Evolutionary conservation across 2,329 filamentous ascomycete genomes (phyloP).

Genomic region (Diaporthe velutina): DNA sequence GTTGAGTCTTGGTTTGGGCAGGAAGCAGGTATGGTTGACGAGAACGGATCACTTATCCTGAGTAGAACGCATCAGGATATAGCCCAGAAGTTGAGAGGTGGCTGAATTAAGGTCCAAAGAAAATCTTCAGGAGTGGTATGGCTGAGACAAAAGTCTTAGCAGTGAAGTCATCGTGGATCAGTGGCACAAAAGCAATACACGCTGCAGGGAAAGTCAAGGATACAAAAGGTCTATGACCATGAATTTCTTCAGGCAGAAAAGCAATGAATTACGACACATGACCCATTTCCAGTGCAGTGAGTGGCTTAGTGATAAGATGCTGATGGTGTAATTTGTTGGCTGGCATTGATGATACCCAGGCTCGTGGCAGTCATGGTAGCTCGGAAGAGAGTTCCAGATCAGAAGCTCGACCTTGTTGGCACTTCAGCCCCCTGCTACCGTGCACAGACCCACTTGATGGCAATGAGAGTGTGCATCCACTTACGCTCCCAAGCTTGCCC

Average conservation of each 20-base stretch:
- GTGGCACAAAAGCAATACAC: not conserved
- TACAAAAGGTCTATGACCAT: not conserved
- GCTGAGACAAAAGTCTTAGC: constrained; percentile 8
- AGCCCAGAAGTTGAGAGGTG: not conserved
- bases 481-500: constrained; percentile 25
- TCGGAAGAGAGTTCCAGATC: not conserved
- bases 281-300: not conserved
- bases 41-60: not conserved
- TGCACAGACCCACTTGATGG: constrained; percentile 20
- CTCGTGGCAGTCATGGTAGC: not conserved
- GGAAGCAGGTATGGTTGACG: not conserved
- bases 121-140: not conserved
- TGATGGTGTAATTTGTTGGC: not conserved
- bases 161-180: not conserved
- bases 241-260: not conserved
- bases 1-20: not conserved
- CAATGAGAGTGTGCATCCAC: constrained; percentile 16
- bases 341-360: too few relatives aligned
- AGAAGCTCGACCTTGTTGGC: constrained; percentile 7
- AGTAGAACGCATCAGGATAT: not conserved
- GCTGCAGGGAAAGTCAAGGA: not conserved
- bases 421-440: not conserved
- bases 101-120: not conserved
- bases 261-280: not conserved
- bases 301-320: not conserved